A percentile compares a stretch with the other conserved stretches of the same genome.
phyloP scores from a whole-genome alignment of 2,329 filamentous ascomycete species.

The Ophiostoma sp. region DNA sequence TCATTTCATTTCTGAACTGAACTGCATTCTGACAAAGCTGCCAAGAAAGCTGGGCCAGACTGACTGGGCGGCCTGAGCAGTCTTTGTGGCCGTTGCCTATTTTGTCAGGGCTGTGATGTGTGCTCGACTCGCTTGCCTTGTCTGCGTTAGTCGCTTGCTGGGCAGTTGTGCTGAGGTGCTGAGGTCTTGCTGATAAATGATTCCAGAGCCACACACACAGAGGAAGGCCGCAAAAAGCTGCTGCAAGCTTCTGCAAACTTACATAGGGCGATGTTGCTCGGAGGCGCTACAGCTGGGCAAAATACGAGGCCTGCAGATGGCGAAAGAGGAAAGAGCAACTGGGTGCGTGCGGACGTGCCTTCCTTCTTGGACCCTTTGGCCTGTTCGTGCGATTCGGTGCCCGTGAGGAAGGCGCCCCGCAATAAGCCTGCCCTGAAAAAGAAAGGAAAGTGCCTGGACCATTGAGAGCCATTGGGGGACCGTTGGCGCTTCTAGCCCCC shows the following conservation, averaged over 20 bases:
- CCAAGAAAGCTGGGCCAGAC: neutral
- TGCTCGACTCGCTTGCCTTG: neutral
- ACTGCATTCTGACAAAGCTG: conserved; percentile 2
- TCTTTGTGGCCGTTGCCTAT: neutral
- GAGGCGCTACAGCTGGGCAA: neutral
- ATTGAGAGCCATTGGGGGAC: neutral
- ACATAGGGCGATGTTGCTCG: neutral
- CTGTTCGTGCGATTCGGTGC: neutral
- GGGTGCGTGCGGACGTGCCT: neutral
- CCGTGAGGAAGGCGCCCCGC: neutral
- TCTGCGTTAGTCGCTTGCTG: neutral
- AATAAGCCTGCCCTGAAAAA: neutral
- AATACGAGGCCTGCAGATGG: neutral
- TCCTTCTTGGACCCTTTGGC: neutral
- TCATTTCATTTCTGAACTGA: neutral
- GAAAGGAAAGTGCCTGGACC: neutral
- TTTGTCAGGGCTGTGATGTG: neutral
- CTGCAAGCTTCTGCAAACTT: neutral
- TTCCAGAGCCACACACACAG: conserved; percentile 4
- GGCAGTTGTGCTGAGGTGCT: neutral
- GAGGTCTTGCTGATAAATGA: conserved; percentile 8
- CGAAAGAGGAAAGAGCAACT: neutral
- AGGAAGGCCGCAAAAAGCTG: neutral
- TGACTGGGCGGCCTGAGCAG: neutral
- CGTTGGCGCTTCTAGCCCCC: neutral